Percentiles rank a stretch among this genome's conserved stretches.
These are phyloP conservation scores for Nitzschia putrida DNA, from an alignment of 108 stramenopile species.

Conservation along the genomic window DNA sequence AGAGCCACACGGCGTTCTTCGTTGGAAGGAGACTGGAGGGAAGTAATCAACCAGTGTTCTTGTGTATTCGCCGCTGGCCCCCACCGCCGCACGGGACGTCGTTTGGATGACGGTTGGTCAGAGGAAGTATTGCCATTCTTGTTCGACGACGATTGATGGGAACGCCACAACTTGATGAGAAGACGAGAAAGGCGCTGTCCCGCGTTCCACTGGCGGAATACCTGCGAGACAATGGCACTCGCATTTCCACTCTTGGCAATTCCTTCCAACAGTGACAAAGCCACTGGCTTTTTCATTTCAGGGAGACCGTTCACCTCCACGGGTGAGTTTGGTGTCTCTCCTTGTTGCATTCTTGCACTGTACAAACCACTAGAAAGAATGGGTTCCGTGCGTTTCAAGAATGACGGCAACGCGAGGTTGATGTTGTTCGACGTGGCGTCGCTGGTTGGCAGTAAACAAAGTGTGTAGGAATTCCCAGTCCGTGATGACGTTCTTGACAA, in stretches of 20 bases:
- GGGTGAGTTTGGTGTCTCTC: too few species aligned
- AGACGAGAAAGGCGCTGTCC: slow-evolving; percentile 23
- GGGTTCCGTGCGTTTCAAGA: too few species aligned
- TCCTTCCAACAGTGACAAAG: slow-evolving; percentile 43
- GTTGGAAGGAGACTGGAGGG: slow-evolving; percentile 26
- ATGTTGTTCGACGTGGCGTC: too few species aligned
- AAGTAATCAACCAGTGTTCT: slow-evolving; percentile 38
- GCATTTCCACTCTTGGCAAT: slow-evolving; percentile 14
- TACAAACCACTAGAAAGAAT: too few species aligned
- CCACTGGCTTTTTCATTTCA: slow-evolving; percentile 8
- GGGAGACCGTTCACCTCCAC: too few species aligned
- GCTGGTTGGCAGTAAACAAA: too few species aligned
- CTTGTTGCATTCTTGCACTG: too few species aligned
- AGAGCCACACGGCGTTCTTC: slow-evolving; percentile 33
- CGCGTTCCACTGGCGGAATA: slow-evolving; percentile 21
- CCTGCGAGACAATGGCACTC: slow-evolving; percentile 20
- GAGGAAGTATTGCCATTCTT: slow-evolving; percentile 8
- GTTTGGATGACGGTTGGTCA: not conserved
- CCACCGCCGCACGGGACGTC: not conserved
- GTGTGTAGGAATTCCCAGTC: too few species aligned
- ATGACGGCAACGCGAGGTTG: too few species aligned
- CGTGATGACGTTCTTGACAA: too few species aligned
- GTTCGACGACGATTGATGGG: not conserved
- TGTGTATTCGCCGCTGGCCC: not conserved
- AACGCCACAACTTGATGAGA: not conserved